phyloP scores from a whole-genome alignment of 2,329 filamentous ascomycete genomes.

The Colletotrichum theobromicola region DNA sequence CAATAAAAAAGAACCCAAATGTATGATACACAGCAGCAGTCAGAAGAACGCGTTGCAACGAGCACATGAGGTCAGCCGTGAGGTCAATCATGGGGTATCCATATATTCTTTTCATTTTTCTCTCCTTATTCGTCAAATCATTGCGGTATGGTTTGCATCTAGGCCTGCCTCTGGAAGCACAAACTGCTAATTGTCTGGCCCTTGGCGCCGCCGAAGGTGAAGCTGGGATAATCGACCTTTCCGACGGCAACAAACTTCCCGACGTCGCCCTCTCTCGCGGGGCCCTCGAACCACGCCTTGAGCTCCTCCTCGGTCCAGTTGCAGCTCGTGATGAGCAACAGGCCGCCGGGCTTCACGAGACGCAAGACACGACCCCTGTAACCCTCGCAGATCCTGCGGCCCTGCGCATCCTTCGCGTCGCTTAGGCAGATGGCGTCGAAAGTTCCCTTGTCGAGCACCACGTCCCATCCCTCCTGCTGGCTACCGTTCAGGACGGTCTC shows the following conservation, averaged over 20 bases:
- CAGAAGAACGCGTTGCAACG: conserved; percentile 4
- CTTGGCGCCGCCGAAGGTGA: conserved; percentile 86
- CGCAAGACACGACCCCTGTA: conserved; percentile 74
- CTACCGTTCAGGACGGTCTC: conserved; percentile 34
- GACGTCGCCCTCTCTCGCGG: conserved; percentile 28
- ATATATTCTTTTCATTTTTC: background rate
- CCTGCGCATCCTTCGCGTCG: conserved; percentile 56
- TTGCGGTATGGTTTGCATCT: background rate
- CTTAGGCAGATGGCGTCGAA: conserved; percentile 93
- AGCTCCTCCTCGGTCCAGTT: conserved; percentile 97
- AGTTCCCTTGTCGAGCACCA: conserved; percentile 96
- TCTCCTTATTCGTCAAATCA: background rate
- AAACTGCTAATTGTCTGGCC: conserved; percentile 89
- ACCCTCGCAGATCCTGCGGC: conserved; percentile 71
- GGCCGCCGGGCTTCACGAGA: conserved; percentile 73
- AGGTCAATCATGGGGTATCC: background rate
- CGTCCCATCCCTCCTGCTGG: conserved; percentile 71
- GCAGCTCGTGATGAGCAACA: conserved; percentile 90
- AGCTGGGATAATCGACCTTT: conserved; percentile 81
- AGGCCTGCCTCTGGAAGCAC: conserved; percentile 66
- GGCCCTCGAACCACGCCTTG: conserved; percentile 74
- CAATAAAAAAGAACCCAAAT: background rate
- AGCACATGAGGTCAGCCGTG: background rate
- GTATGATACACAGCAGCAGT: conserved; percentile 19
- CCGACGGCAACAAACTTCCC: conserved; percentile 65